A percentile compares a stretch with the other conserved stretches of the same genome.
These are phyloP conservation scores for Straminergon stramineum DNA, from an alignment of 225 moss, liverwort and hornwort species.

Conservation along the genomic window DNA sequence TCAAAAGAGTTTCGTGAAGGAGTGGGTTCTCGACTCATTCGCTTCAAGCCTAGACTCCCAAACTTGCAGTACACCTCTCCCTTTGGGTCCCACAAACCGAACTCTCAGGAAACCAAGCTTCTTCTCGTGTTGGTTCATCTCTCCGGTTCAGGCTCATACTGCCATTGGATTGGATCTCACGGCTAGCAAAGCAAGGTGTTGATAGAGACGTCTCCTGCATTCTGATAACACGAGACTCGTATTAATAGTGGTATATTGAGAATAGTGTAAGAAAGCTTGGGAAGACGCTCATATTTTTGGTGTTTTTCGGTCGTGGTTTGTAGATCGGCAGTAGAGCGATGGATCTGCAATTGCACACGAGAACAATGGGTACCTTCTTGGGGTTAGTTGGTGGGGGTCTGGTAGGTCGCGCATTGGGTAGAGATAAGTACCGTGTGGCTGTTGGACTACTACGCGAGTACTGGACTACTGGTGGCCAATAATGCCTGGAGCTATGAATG, in stretches of 20 bases:
- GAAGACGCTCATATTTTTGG: neutral
- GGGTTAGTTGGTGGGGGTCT: neutral
- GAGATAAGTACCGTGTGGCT: neutral
- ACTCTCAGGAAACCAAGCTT: neutral
- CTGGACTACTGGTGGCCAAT: neutral
- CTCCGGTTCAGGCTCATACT: neutral
- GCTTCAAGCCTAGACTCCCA: neutral
- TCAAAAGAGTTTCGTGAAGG: neutral
- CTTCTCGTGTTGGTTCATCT: neutral
- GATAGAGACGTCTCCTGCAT: neutral
- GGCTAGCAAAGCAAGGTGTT: neutral
- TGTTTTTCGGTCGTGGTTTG: neutral
- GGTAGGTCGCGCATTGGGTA: neutral
- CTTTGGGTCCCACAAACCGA: neutral
- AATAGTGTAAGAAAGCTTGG: neutral
- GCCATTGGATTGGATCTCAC: neutral
- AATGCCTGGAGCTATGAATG: slow-evolving; percentile 1
- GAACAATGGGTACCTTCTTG: slow-evolving; percentile 5
- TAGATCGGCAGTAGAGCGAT: neutral
- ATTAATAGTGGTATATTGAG: too few species aligned
- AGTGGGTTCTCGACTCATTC: neutral
- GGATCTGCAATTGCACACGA: slow-evolving; percentile 2
- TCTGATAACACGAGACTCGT: neutral
- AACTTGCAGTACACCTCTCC: neutral
- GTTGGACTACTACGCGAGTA: neutral